Evolutionary conservation across 2,329 filamentous ascomycete genomes (phyloP), one percentile per base, ranked within the genome.

Genomic region (Ambrosiella beaveri): DNA sequence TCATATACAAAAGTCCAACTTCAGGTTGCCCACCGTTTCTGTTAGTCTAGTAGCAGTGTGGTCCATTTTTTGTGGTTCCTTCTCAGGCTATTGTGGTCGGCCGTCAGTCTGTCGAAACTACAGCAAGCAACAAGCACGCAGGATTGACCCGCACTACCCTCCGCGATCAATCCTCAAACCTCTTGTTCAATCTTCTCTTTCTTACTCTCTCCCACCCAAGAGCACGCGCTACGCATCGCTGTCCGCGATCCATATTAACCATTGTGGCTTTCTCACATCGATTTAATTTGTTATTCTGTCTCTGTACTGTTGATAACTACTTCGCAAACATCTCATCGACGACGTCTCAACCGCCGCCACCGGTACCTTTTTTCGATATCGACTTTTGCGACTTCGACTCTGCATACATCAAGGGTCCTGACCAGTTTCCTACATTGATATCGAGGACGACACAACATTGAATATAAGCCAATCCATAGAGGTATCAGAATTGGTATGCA

Each of bases 61-160:
- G n/a, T 17, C n/a, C 13, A 17, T 47, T 13, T 17, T 47, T 13
- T 8, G 9, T 8, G 2, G 11, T 17, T 47, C 44, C 44, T 47
- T 47, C 44, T 15, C n/a, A 47, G 44, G 13, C 44, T 47, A 15
- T 17, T 47, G 44, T 12, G 19, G 47, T 51, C 19, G 47, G 17
- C n/a, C 47, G 19, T 36, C 27, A 11, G 27, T 51, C 47, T 51
- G 47, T 51, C 11, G 47, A 35, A 51, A 19, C 35, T 51, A 19
- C 47, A 55, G 53, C 17, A 44, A 44, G 53, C 17, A 55, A 39
- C 38, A 44, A 44, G 53, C 53, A 41, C 13, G 27, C 53, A 55
- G 53, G 19, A 55, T 55, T 55, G 54, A 57, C 54, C 54, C 54
- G 54, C 54, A 49, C 54, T 58, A 54, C 51, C 51, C 41, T 58